Evolutionary conservation across 2,329 filamentous ascomycete genomes (phyloP).

Genomic region (Emergomyces pasteurianus): DNA sequence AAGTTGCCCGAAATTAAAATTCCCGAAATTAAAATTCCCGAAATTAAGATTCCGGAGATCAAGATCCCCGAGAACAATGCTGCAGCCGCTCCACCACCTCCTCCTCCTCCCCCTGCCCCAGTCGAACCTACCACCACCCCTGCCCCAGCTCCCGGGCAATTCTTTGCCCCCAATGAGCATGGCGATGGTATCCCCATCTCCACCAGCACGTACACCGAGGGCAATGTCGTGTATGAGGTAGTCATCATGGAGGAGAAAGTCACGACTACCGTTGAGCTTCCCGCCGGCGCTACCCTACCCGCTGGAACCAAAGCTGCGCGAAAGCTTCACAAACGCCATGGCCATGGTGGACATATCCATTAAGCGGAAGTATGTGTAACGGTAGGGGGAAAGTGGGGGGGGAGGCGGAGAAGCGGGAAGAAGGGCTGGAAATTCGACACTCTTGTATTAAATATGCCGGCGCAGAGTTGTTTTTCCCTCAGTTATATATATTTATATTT

Average conservation of each 20-base stretch:
- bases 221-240: conserved; percentile 8
- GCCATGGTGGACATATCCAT: conserved; percentile 5
- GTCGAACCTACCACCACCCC: background rate
- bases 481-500: background rate
- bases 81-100: background rate
- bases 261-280: conserved; percentile 6
- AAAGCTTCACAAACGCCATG: conserved; percentile 1
- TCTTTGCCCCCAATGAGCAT: background rate
- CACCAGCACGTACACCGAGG: conserved; percentile 8
- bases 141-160: background rate
- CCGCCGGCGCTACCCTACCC: conserved; percentile 1
- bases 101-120: background rate
- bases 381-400: too few relatives aligned
- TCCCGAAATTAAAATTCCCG: background rate
- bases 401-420: too few relatives aligned
- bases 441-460: background rate
- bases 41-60: background rate
- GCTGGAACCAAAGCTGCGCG: background rate
- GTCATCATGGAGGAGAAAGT: conserved; percentile 6
- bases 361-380: background rate
- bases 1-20: background rate
- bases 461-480: background rate
- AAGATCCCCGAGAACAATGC: too few relatives aligned
- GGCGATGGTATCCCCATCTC: background rate
- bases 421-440: too few relatives aligned